These are phyloP conservation scores for Globisporangium nagaii DNA, from an alignment of 352 stramenopile species.

Conservation along the genomic window DNA sequence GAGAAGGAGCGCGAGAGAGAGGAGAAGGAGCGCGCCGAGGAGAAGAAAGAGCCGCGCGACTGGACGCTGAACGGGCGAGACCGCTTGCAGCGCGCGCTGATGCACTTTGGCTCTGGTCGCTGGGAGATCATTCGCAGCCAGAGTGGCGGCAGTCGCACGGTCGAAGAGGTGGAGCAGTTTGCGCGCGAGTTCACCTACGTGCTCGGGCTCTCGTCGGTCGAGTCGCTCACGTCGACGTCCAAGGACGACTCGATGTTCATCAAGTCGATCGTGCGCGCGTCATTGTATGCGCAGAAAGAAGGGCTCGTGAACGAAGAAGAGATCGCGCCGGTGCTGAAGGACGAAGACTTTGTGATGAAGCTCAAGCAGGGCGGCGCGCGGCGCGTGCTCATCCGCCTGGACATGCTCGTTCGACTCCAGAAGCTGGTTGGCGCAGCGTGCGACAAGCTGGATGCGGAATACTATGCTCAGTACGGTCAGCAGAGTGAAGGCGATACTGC, in stretches of 20 bases:
- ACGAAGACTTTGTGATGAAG: conserved; percentile 86
- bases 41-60: conserved; percentile 67
- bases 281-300: conserved; percentile 56
- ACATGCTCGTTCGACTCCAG: conserved; percentile 81
- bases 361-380: conserved; percentile 81
- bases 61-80: conserved; percentile 86
- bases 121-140: conserved; percentile 88
- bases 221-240: conserved; percentile 41
- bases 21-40: conserved; percentile 43
- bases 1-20: conserved; percentile 39
- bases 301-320: conserved; percentile 72
- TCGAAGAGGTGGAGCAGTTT: conserved; percentile 82
- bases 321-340: conserved; percentile 68
- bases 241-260: conserved; percentile 83
- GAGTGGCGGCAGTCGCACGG: conserved; percentile 76
- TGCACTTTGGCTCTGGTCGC: conserved; percentile 84
- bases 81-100: conserved; percentile 75
- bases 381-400: conserved; percentile 75
- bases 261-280: conserved; percentile 70
- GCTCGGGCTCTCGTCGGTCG: conserved; percentile 59
- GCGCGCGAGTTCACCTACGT: conserved; percentile 85
- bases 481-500: conserved; percentile 3
- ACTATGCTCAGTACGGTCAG: conserved; percentile 16
- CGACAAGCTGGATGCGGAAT: conserved; percentile 54
- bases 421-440: conserved; percentile 52